Evolutionary conservation across 176 grass and related monocot species (phyloP).

Genomic region (Themeda triandra): DNA sequence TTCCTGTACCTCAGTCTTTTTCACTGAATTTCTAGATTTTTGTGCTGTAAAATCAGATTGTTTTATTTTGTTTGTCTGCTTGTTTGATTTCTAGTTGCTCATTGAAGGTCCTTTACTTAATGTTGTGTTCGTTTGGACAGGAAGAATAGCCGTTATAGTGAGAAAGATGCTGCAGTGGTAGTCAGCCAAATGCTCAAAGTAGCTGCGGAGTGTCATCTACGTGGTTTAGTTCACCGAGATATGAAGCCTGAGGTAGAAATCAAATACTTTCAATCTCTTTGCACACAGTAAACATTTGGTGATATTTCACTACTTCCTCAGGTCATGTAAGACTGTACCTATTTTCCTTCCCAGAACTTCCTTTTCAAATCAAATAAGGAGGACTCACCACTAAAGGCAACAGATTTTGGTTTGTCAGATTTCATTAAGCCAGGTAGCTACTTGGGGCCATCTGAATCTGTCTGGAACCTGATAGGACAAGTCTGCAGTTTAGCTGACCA

Average conservation of each 20-base stretch:
- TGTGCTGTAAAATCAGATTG: background rate
- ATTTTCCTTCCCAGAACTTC: conserved; percentile 91
- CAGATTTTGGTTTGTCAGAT: conserved; percentile 97
- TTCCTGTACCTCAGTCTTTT: background rate
- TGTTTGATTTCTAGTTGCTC: conserved; percentile 4
- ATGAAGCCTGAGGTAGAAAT: conserved; percentile 97
- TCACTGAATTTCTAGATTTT: conserved; percentile 22
- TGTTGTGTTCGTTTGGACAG: conserved; percentile 33
- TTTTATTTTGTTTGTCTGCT: conserved; percentile 3
- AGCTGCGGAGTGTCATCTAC: conserved; percentile 91
- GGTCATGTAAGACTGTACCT: conserved; percentile 52
- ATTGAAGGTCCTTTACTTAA: conserved; percentile 10
- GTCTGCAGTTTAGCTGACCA: background rate
- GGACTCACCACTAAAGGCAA: conserved; percentile 86
- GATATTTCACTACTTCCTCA: conserved; percentile 49
- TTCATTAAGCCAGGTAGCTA: conserved; percentile 84
- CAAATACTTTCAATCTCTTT: conserved; percentile 20
- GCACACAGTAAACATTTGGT: conserved; percentile 35
- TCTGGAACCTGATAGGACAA: background rate
- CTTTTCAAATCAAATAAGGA: conserved; percentile 89
- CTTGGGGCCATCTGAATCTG: conserved; percentile 16
- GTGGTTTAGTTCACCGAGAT: conserved; percentile 96
- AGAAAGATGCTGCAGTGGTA: conserved; percentile 98
- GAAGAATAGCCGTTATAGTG: conserved; percentile 93
- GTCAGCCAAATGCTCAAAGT: conserved; percentile 99